Evolutionary conservation across 2,329 filamentous ascomycete genomes (phyloP).

Genomic region (Claviceps sp.): DNA sequence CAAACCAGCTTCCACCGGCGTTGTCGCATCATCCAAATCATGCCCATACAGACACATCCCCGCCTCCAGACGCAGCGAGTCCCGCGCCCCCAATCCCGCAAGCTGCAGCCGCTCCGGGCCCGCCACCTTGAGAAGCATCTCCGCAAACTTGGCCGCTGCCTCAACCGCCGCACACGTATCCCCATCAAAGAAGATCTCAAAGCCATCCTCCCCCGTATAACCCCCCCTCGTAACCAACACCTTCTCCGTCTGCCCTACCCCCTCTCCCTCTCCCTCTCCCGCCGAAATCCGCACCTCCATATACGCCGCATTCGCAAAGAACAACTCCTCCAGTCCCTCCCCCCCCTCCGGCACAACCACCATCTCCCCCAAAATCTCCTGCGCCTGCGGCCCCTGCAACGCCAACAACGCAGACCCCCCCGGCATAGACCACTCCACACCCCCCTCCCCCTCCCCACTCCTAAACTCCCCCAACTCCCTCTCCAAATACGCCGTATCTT

Average conservation of each 20-base stretch:
- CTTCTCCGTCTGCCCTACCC: slow-evolving; percentile 27
- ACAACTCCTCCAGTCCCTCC: slow-evolving; percentile 48
- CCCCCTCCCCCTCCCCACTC: slow-evolving; percentile 18
- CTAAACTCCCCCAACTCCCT: slow-evolving; percentile 50
- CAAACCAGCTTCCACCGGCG: slow-evolving; percentile 43
- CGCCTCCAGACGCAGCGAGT: slow-evolving; percentile 85
- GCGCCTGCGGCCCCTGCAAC: slow-evolving; percentile 72
- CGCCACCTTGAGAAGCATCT: slow-evolving; percentile 54
- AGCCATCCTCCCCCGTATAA: slow-evolving; percentile 96
- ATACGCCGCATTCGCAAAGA: slow-evolving; percentile 66
- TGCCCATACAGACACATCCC: slow-evolving; percentile 99
- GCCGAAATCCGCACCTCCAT: slow-evolving; percentile 50
- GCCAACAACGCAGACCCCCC: slow-evolving; percentile 69
- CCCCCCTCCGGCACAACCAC: slow-evolving; percentile 33
- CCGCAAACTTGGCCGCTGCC: slow-evolving; percentile 41
- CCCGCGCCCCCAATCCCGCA: slow-evolving; percentile 79
- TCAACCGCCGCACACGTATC: slow-evolving; percentile 26
- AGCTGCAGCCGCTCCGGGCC: slow-evolving; percentile 53
- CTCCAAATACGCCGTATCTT: slow-evolving; percentile 68
- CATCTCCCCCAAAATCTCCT: slow-evolving; percentile 51
- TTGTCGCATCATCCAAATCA: slow-evolving; percentile 70
- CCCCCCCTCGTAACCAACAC: slow-evolving; percentile 70
- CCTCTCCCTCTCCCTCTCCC: slow-evolving; percentile 30
- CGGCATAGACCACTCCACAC: slow-evolving; percentile 53
- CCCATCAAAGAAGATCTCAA: slow-evolving; percentile 71